These are phyloP conservation scores for Paralagenidium karlingii DNA, from an alignment of 352 stramenopile genomes.

Conservation along the genomic window DNA sequence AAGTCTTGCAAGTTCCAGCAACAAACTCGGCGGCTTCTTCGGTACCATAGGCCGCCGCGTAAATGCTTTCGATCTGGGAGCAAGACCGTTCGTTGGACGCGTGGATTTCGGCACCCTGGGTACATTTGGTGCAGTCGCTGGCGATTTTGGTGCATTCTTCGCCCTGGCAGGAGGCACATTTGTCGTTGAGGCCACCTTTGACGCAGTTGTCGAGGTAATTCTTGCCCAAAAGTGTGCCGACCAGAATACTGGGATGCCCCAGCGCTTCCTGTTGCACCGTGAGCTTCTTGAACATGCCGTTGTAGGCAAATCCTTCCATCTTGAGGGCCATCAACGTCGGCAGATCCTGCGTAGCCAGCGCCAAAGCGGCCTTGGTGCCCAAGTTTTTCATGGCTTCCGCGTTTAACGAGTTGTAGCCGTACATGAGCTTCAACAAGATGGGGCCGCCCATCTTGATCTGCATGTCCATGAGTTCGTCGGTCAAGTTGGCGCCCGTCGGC, in stretches of 20 bases:
- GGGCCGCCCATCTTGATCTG: neutral
- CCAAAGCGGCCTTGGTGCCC: conserved; percentile 13
- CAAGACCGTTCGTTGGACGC: conserved; percentile 29
- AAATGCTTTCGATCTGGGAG: conserved; percentile 21
- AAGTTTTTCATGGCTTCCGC: conserved; percentile 25
- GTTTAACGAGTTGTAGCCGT: conserved; percentile 68
- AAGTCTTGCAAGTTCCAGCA: conserved; percentile 25
- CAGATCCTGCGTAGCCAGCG: conserved; percentile 26
- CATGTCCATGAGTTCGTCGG: neutral
- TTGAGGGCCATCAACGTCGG: conserved; percentile 22
- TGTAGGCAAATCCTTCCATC: conserved; percentile 56
- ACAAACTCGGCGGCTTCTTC: conserved; percentile 20
- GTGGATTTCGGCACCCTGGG: conserved; percentile 16
- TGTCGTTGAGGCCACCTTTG: conserved; percentile 20
- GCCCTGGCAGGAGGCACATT: conserved; percentile 10
- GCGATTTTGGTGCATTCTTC: no score
- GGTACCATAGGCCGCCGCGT: conserved; percentile 24
- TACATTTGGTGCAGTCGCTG: conserved; percentile 33
- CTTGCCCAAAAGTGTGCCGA: conserved; percentile 31
- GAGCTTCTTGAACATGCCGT: conserved; percentile 50
- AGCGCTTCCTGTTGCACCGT: conserved; percentile 47
- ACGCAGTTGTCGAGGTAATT: no score
- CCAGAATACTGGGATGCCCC: conserved; percentile 58
- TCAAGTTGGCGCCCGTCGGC: neutral
- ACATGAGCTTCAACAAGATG: conserved; percentile 19